Base-by-base conservation (phyloP, 805 yeast species). In the Yamadazyma endophytica region DNA sequence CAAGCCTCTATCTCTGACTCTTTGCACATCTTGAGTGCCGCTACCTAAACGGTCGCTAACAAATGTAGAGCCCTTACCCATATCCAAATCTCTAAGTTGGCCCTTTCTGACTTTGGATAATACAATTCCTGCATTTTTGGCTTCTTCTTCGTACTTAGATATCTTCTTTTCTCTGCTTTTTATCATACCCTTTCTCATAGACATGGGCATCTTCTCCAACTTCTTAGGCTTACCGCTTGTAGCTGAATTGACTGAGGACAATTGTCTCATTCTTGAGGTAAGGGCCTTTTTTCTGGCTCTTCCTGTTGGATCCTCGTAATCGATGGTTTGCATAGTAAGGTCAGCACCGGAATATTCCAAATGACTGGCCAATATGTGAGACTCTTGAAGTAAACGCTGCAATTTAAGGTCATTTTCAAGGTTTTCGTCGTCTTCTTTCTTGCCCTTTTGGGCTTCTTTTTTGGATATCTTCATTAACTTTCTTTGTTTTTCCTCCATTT, bases 101-200 rank as follows among this genome's bases (percentile, higher is more conserved):
- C 87, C 89, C 56, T 78, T 80, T 45, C 68, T 70, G 17, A 70
- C 77, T 47, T 73, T 79, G 3, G 95, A 77, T 25, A 90, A 62
- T n/a, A 92, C 72, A 33, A 90, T 84, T 9, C 97, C 97, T 4
- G 94, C 95, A 13, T 90, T 90, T 39, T 66, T 72, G 6, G 98
- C 97, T 30, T 85, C 88, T 31, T 69, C 63, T 52, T 85, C 95
- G 48, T 68, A 75, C 46, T 73, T 73, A 15, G 61, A 52, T 13
- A 76, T 73, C 41, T 77, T 73, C 13, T 60, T 53, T 21, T 70
- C 57, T 27, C 79, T 73, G 26, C 78, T 70, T 21, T 66, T 59
- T 16, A 85, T 64, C 80, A 89, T 82, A 2, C 96, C 96, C 50
- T 83, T 84, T 34, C 97, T 72, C 67, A 87, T 77, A 13, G 73